Evolutionary conservation across 805 yeast species (phyloP), one percentile per base, ranked within the genome.

Genomic region (Barnettozyma wickerhamii): DNA sequence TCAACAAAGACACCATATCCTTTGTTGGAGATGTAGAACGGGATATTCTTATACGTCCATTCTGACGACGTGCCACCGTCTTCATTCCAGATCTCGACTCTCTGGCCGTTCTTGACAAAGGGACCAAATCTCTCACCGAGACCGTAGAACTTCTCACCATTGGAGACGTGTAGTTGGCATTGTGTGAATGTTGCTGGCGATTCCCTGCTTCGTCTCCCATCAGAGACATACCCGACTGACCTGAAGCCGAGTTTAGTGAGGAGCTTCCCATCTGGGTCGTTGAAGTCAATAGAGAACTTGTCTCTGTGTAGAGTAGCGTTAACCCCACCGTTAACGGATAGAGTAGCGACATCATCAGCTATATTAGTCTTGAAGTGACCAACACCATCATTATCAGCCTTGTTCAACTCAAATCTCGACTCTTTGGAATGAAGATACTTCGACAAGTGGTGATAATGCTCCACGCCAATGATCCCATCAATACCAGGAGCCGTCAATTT

Each of bases 71-170:
- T 50, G 30, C 55, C 55, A 38, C 55, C 55, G 28, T 50, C 55
- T 30, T 48, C 52, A 24, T 50, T 50, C 55, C 55, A 50, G 42
- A 43, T 46, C 40, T 50, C 51, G 5, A 50, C 55, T 35, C 51
- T 44, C 40, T 50, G 55, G 10, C 55, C 55, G 33, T 50, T 50
- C 37, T 50, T 50, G 14, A 50, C 50, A 32, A 32, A 49, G 5
- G 55, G 51, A n/a, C 55, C 55, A 18, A 50, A 50, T 40, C 55
- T 42, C 37, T 50, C 55, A 45, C 55, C 55, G 10, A 50, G 45
- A 27, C 55, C 55, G 30, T 33, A 50, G 42, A 50, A 45, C 40
- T 49, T 50, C 34, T 50, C 55, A 35, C 55, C 55, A 35, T 50
- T 50, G 30, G 50, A 43, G 17, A 47, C 46, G 26, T 50, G 55